A percentile compares a stretch with the other conserved stretches of the same genome.
These are phyloP conservation scores for Ottelia alismoides DNA, from an alignment of 106 monocot species.

Conservation along the genomic window DNA sequence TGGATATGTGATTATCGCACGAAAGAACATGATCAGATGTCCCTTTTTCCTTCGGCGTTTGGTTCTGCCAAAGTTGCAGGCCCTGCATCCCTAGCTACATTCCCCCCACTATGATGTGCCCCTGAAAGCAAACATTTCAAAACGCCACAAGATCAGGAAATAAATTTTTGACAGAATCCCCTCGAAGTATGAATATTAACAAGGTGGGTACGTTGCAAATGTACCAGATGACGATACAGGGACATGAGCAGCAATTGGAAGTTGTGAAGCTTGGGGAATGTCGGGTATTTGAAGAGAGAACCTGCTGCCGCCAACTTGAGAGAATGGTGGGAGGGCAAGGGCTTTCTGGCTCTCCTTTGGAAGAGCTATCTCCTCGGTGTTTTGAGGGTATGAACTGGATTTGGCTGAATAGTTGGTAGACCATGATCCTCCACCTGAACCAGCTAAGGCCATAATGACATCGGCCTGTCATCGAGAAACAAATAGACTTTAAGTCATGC, in stretches of 20 bases:
- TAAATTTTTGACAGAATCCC: no score
- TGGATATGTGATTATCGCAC: no score
- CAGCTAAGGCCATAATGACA: conserved; percentile 10
- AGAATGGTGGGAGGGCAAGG: not conserved
- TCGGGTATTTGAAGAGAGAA: not conserved
- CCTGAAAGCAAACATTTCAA: no score
- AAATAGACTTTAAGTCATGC: no score
- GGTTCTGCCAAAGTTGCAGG: no score
- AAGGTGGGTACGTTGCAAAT: no score
- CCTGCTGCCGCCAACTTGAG: not conserved
- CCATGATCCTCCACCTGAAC: conserved; percentile 12
- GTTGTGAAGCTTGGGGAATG: not conserved
- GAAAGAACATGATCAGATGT: no score
- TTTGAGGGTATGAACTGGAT: not conserved
- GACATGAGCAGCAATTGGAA: not conserved
- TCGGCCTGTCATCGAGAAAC: conserved; percentile 7
- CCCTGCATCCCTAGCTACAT: no score
- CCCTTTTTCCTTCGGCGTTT: no score
- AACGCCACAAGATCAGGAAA: no score
- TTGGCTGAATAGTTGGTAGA: conserved; percentile 3
- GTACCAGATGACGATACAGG: not conserved
- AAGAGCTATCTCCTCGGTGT: not conserved
- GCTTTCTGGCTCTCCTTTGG: not conserved
- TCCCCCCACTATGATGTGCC: no score
- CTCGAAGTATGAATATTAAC: no score